Evolutionary conservation across 768 basidiomycete genomes (phyloP).

Genomic region (Artomyces pyxidatus): DNA sequence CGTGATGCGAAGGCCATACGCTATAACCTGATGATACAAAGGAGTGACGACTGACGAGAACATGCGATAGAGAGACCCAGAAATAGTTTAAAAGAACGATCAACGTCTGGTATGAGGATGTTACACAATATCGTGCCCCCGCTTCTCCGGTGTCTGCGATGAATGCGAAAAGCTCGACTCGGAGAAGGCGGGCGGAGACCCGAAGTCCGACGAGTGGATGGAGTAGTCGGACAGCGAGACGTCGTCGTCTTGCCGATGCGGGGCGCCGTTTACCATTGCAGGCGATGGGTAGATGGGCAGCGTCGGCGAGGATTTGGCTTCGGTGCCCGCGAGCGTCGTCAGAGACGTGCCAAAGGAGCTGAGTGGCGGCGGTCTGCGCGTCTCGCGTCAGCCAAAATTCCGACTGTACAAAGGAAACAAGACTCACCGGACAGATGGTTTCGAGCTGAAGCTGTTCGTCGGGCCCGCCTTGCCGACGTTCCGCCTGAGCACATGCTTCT

Average conservation of each 20-base stretch:
- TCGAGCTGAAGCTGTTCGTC: not conserved
- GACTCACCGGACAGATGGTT: not conserved
- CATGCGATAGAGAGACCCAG: too few species aligned
- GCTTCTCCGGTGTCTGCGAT: too few species aligned
- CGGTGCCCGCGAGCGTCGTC: not conserved
- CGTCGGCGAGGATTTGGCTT: not conserved
- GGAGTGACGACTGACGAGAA: too few species aligned
- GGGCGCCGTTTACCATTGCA: not conserved
- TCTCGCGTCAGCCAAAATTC: not conserved
- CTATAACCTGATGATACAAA: too few species aligned
- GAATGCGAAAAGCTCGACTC: too few species aligned
- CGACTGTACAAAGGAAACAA: not conserved
- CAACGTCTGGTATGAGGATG: too few species aligned
- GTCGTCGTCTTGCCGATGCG: not conserved
- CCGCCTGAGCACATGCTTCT: not conserved
- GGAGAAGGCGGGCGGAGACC: not conserved
- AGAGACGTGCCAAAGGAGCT: not conserved
- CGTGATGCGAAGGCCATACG: too few species aligned
- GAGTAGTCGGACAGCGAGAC: not conserved
- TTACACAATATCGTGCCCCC: too few species aligned
- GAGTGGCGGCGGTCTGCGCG: not conserved
- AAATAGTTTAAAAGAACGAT: too few species aligned
- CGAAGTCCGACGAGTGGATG: not conserved
- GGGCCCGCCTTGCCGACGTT: not conserved
- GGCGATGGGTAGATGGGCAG: not conserved